A percentile compares a stretch with the other conserved stretches of the same genome.
phyloP scores from a whole-genome alignment of 2,329 filamentous ascomycete species.

The Trichoderma afroharzianum region DNA sequence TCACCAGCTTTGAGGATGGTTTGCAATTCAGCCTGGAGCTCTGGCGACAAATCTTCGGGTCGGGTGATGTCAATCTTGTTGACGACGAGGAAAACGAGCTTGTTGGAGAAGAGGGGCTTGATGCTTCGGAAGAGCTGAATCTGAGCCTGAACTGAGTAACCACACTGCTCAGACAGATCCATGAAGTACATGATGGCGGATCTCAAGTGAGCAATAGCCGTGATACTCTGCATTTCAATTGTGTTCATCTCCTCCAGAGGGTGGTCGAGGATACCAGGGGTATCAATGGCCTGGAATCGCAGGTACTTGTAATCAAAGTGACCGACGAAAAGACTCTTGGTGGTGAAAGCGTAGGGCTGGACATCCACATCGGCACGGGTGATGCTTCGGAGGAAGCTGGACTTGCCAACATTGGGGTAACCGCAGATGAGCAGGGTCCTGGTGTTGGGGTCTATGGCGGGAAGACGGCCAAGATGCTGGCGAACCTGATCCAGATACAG shows the following conservation, averaged over 20 bases:
- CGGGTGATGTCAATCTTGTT: constrained; percentile 96
- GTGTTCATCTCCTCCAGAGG: constrained; percentile 99
- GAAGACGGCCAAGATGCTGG: constrained; percentile 94
- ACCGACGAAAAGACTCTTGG: constrained; percentile 93
- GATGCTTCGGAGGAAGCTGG: constrained; percentile 87
- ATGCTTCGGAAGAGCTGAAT: constrained; percentile 95
- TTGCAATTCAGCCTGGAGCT: constrained; percentile 74
- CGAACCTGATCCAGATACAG: constrained; percentile 88
- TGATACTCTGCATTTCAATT: constrained; percentile 98
- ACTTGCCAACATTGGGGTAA: constrained; percentile 97
- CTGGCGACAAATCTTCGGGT: constrained; percentile 80
- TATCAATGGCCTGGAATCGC: constrained; percentile 77
- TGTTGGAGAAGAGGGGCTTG: constrained; percentile 95
- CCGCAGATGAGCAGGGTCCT: constrained; percentile 94
- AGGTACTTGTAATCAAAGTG: constrained; percentile 89
- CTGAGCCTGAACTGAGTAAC: constrained; percentile 88
- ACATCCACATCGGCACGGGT: constrained; percentile 94
- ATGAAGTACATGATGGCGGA: constrained; percentile 97
- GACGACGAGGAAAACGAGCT: constrained; percentile 92
- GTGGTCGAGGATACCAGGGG: constrained; percentile 96
- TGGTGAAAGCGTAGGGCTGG: constrained; percentile 97
- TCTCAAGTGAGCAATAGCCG: constrained; percentile 92
- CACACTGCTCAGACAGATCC: constrained; percentile 95
- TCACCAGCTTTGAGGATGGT: constrained; percentile 79
- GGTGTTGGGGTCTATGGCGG: constrained; percentile 97